Base-by-base conservation (phyloP, 805 yeast species). In the Yarrowia bubula region DNA sequence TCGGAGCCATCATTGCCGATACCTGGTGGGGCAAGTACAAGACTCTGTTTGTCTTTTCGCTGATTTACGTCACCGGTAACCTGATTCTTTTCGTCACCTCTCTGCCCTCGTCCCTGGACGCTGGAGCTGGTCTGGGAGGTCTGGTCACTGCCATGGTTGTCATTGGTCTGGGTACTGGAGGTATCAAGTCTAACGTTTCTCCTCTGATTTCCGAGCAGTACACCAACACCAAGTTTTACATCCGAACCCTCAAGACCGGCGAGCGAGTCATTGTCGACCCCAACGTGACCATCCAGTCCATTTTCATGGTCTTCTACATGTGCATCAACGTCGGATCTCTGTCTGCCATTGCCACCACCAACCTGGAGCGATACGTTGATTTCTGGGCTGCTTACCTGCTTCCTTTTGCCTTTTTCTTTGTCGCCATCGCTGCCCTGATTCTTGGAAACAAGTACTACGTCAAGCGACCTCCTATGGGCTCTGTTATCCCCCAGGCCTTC, bases 151-250 rank as follows among this genome's bases (percentile, higher is more conserved):
- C 84, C 37, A 81, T 85, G 75, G 75, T 85, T 66, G 75, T 85
- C 63, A 83, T 89, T 70, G 93, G 93, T 69, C 70, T 87, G 43
- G 93, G 91, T 44, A 86, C 95, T 37, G 95, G 95, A 72, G 87
- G 91, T 70, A 89, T 89, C 73, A 89, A 89, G 74, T 81, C 92
- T 44, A 88, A 89, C 71, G 85, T 89, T 35, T 84, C 91, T 5
- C 88, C 89, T 17, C 79, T 89, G 73, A 85, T 89, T 73, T 92
- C 91, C 53, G 89, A 87, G 71, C 90, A 87, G 76, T 85, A 83
- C 72, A 86, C 87, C 50, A 83, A 84, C 73, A 78, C 83, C 66
- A 80, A 82, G 69, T 87, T 85, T 68, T 84, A 81, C 60, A 83
- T 89, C 65, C 82, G 80, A 73, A 83, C 82, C 3, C 77, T 82